Conservation (phyloP, 2,329 filamentous ascomycete species). For the Cyclaneusma minus region DNA sequence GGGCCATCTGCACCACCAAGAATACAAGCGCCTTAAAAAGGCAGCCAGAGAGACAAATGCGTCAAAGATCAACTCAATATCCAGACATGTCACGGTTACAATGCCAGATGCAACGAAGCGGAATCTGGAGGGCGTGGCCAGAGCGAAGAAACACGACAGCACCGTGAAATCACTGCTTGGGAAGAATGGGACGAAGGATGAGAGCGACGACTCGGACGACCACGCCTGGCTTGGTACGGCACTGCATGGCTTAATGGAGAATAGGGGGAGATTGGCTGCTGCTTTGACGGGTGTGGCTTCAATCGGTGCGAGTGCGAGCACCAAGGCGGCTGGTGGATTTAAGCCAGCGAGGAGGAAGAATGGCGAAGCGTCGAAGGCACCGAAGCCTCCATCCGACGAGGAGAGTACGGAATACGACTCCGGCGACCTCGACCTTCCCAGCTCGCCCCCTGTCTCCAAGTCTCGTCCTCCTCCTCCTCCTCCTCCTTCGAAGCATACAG, state of each 20-base stretch:
- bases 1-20: slow-evolving; percentile 59
- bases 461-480: too few species aligned
- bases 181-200: slow-evolving; percentile 9
- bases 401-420: too few species aligned
- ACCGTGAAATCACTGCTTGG: slow-evolving; percentile 12
- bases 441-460: too few species aligned
- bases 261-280: slow-evolving; percentile 17
- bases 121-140: slow-evolving; percentile 18
- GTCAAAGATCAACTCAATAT: slow-evolving; percentile 23
- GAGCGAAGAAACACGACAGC: slow-evolving; percentile 21
- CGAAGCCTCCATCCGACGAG: too few species aligned
- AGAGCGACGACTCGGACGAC: slow-evolving; percentile 13
- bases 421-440: too few species aligned
- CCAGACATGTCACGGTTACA: slow-evolving; percentile 20
- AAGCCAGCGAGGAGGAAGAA: slow-evolving; percentile 4
- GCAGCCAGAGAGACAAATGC: slow-evolving; percentile 38
- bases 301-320: slow-evolving; percentile 7
- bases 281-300: slow-evolving; percentile 14
- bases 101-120: slow-evolving; percentile 15
- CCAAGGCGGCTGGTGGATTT: slow-evolving; percentile 19
- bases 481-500: too few species aligned
- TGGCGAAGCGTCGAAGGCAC: too few species aligned
- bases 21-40: slow-evolving; percentile 54
- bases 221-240: slow-evolving; percentile 22
- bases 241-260: slow-evolving; percentile 28